Conservation (phyloP, 2,329 filamentous ascomycete species). For the Coniella lustricola region DNA sequence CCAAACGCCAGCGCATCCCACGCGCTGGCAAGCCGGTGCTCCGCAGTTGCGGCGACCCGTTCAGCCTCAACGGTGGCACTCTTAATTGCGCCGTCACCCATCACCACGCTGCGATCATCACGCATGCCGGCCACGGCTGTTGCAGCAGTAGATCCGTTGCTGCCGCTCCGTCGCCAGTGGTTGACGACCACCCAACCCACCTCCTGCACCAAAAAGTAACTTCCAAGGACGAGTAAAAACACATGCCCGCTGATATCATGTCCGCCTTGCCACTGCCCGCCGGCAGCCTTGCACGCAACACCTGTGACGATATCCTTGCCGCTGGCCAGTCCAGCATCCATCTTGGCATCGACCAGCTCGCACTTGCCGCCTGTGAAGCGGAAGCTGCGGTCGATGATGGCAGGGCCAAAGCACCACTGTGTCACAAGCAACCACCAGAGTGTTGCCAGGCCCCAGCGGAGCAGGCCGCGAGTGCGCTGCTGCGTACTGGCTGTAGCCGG, state of each 20-base stretch:
- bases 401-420: constrained; percentile 93
- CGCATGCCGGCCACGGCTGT: constrained; percentile 25
- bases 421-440: constrained; percentile 78
- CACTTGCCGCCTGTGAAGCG: constrained; percentile 82
- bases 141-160: too few species aligned
- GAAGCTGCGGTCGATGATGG: constrained; percentile 85
- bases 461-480: constrained; percentile 46
- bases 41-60: constrained; percentile 14
- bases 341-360: constrained; percentile 47
- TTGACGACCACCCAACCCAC: constrained; percentile 52
- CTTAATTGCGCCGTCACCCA: constrained; percentile 59
- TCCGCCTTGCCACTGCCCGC: constrained; percentile 83
- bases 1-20: constrained; percentile 35
- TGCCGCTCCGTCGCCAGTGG: constrained; percentile 28
- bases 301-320: constrained; percentile 55
- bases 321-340: constrained; percentile 36
- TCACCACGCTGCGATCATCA: constrained; percentile 61
- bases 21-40: constrained; percentile 19
- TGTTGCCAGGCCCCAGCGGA: constrained; percentile 66
- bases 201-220: constrained; percentile 75
- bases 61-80: constrained; percentile 44
- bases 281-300: constrained; percentile 72
- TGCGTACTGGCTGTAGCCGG: constrained; percentile 37
- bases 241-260: constrained; percentile 96
- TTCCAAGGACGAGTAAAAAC: constrained; percentile 82